Conservation (phyloP, 129 eudicot species). For the Silybum marianum region DNA sequence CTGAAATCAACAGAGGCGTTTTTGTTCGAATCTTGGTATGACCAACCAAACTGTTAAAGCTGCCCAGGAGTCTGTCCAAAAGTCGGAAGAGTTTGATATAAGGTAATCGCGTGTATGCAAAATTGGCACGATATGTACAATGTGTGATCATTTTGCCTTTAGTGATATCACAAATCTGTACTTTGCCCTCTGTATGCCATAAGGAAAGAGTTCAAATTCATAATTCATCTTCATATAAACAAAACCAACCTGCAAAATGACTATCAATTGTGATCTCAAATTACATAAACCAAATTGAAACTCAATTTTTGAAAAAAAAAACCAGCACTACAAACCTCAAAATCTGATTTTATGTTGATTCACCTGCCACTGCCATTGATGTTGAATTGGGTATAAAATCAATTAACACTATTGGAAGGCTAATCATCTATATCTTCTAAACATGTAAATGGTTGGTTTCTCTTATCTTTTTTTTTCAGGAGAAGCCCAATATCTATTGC, state of each 20-base stretch:
- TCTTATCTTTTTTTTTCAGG: slow-evolving; percentile 42
- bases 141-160: neutral
- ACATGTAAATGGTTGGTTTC: neutral
- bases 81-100: slow-evolving; percentile 78
- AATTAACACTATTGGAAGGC: slow-evolving; percentile 1
- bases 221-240: neutral
- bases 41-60: slow-evolving; percentile 83
- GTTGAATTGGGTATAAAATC: neutral
- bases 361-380: neutral
- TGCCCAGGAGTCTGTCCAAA: slow-evolving; percentile 88
- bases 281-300: neutral
- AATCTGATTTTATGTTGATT: neutral
- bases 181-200: neutral
- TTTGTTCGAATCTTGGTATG: slow-evolving; percentile 97
- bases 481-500: slow-evolving; percentile 90
- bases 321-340: neutral
- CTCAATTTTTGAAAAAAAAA: neutral
- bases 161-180: neutral
- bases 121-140: too few relatives aligned
- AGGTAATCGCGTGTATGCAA: slow-evolving; percentile 55
- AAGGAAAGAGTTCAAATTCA: neutral
- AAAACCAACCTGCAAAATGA: neutral
- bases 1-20: slow-evolving; percentile 62
- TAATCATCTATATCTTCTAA: neutral
- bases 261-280: neutral